Evolutionary conservation across 164 flowering plant genomes (phyloP).

Genomic region (Macadamia tetraphylla): DNA sequence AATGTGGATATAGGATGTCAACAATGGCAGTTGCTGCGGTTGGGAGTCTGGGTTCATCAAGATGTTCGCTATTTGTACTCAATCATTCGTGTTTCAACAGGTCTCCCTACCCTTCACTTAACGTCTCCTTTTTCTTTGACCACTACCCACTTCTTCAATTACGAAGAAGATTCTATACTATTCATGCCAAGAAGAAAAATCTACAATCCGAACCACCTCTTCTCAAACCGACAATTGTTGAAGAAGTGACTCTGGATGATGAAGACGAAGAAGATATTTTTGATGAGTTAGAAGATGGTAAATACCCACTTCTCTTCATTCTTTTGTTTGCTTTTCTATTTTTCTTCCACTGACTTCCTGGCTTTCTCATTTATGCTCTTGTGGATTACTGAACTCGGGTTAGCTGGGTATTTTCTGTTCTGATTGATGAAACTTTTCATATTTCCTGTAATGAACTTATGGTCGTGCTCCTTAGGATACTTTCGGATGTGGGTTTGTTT

Average conservation of each 20-base stretch:
- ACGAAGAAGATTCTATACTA: slow-evolving; percentile 7
- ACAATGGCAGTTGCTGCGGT: background rate
- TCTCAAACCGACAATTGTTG: slow-evolving; percentile 27
- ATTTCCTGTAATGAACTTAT: background rate
- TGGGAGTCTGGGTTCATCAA: background rate
- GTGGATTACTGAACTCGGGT: background rate
- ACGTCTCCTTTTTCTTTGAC: slow-evolving; percentile 12
- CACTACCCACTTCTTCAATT: slow-evolving; percentile 11
- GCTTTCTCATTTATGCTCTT: background rate
- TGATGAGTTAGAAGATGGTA: slow-evolving; percentile 53
- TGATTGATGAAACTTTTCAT: background rate
- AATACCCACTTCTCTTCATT: background rate
- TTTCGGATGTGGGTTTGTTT: background rate
- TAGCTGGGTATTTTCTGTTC: slow-evolving; percentile 5
- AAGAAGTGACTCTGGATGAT: slow-evolving; percentile 26
- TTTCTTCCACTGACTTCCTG: background rate
- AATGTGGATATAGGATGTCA: no score
- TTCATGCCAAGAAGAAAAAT: slow-evolving; percentile 33
- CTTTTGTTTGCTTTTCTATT: background rate
- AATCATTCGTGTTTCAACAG: slow-evolving; percentile 1
- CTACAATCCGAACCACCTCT: slow-evolving; percentile 36
- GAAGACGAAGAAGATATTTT: slow-evolving; percentile 21
- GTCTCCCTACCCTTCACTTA: background rate
- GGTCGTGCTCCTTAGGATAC: no score
- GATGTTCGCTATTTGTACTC: no score